Evolutionary conservation across 2,329 filamentous ascomycete genomes (phyloP).

Genomic region (Didymella exigua): DNA sequence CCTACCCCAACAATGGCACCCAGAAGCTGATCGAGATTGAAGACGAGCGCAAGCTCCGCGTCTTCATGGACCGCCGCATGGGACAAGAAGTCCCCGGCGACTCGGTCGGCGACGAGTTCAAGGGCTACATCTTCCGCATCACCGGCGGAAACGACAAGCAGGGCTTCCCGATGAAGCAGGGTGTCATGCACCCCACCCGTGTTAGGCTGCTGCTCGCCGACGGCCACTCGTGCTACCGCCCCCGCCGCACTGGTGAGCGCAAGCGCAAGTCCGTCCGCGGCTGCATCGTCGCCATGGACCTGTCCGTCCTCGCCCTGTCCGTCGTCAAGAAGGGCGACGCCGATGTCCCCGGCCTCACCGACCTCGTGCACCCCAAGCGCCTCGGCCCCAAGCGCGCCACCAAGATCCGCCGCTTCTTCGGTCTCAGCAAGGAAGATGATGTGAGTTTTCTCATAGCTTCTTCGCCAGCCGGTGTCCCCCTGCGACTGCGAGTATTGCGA

Average conservation of each 20-base stretch:
- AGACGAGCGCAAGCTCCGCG: slow-evolving; percentile 98
- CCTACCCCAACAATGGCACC: slow-evolving; percentile 98
- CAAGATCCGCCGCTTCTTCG: slow-evolving; percentile 99
- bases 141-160: slow-evolving; percentile 99
- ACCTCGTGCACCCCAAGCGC: slow-evolving; percentile 98
- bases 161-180: slow-evolving; percentile 99
- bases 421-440: slow-evolving; percentile 99
- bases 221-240: slow-evolving; percentile 99
- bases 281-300: slow-evolving; percentile 96
- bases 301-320: slow-evolving; percentile 90
- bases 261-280: slow-evolving; percentile 99
- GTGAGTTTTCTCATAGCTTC: slow-evolving; percentile 77
- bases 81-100: slow-evolving; percentile 91
- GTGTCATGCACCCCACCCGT: slow-evolving; percentile 98
- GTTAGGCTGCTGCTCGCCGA: slow-evolving; percentile 94
- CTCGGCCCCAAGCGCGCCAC: slow-evolving; percentile 99
- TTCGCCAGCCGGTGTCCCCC: slow-evolving; percentile 62
- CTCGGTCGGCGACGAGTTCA: slow-evolving; percentile 98
- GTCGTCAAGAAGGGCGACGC: slow-evolving; percentile 97
- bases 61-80: slow-evolving; percentile 99
- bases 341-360: slow-evolving; percentile 95
- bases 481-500: background rate
- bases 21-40: slow-evolving; percentile 99
- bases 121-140: slow-evolving; percentile 99
- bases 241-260: slow-evolving; percentile 96